phyloP scores from a whole-genome alignment of 1,139 yeast genomes.

The Suhomyces coccinellae region DNA sequence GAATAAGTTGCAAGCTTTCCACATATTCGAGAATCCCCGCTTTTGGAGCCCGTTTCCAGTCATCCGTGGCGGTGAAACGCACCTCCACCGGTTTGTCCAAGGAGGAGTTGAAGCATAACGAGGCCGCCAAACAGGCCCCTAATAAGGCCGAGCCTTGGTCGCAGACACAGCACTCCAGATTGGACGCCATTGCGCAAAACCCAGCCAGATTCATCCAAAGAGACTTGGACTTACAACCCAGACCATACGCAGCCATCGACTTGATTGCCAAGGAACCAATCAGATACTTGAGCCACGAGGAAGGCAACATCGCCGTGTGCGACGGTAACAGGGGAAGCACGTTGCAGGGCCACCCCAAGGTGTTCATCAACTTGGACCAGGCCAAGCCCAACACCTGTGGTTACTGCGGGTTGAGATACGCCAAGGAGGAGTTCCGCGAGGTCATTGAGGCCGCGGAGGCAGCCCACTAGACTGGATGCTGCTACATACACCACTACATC shows the following conservation, averaged over 20 bases:
- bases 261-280: conserved; percentile 76
- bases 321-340: conserved; percentile 74
- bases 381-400: conserved; percentile 73
- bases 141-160: conserved; percentile 75
- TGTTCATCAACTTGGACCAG: conserved; percentile 77
- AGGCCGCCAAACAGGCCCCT: conserved; percentile 64
- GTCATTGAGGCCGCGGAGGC: conserved; percentile 33
- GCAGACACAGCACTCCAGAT: conserved; percentile 61
- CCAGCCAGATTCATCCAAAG: conserved; percentile 70
- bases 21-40: conserved; percentile 4
- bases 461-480: neutral
- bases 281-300: conserved; percentile 52
- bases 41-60: conserved; percentile 16
- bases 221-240: conserved; percentile 69
- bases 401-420: conserved; percentile 74
- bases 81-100: conserved; percentile 39
- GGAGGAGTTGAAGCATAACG: conserved; percentile 37
- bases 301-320: conserved; percentile 70
- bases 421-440: conserved; percentile 49
- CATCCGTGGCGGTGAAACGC: conserved; percentile 19
- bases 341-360: conserved; percentile 83
- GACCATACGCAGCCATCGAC: conserved; percentile 83
- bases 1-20: conserved; percentile 14
- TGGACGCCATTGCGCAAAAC: conserved; percentile 54
- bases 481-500: neutral